These are phyloP conservation scores for Persicaria tinctoria DNA, from an alignment of 148 eudicot genomes.

Conservation along the genomic window DNA sequence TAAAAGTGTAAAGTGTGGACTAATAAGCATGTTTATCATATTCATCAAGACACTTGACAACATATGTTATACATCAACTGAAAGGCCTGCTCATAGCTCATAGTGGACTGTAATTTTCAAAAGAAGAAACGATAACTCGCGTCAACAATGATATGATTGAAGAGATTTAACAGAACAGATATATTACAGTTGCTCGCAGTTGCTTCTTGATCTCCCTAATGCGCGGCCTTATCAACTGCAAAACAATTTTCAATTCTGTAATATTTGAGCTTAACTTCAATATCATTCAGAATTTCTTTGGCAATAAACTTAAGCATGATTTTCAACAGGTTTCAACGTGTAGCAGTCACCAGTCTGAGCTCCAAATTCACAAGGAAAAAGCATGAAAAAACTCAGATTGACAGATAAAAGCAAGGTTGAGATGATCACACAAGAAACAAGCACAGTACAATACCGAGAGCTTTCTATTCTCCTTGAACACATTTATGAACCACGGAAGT, in stretches of 20 bases:
- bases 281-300: neutral
- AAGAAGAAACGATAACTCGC: neutral
- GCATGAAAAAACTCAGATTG: neutral
- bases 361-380: neutral
- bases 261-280: neutral
- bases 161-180: neutral
- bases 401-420: neutral
- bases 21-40: neutral
- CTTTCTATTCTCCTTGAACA: conserved; percentile 34
- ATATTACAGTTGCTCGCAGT: conserved; percentile 45
- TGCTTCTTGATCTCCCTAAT: conserved; percentile 49
- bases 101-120: neutral
- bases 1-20: neutral
- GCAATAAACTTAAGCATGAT: neutral
- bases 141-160: neutral
- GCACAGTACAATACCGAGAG: conserved; percentile 9
- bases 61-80: neutral
- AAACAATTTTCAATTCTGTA: neutral
- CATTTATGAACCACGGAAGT: conserved; percentile 50
- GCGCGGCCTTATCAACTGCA: conserved; percentile 55
- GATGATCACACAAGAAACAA: neutral
- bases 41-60: no score
- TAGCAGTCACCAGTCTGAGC: neutral
- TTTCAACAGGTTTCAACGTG: neutral
- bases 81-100: neutral